phyloP scores from a whole-genome alignment of 139 green algal genomes.

The Volvox reticuliferus region DNA sequence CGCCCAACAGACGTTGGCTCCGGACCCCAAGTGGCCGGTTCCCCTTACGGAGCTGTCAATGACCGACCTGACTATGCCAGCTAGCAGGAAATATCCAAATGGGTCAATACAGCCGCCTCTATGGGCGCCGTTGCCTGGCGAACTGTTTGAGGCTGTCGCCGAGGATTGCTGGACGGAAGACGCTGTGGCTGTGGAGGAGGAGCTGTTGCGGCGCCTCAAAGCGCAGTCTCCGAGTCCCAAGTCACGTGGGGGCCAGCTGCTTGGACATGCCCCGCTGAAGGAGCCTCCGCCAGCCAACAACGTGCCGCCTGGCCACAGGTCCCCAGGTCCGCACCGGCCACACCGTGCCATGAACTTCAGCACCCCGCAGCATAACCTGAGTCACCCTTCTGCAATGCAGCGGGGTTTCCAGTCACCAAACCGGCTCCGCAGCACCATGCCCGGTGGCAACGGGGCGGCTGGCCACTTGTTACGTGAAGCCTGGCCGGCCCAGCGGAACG shows the following conservation, averaged over 20 bases:
- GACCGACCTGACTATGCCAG: background rate
- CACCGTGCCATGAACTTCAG: background rate
- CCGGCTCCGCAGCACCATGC: background rate
- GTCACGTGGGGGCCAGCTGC: background rate
- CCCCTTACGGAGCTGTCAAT: background rate
- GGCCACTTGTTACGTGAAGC: background rate
- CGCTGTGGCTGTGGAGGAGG: slow-evolving; percentile 20
- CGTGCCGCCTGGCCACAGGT: background rate
- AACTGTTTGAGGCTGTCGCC: background rate
- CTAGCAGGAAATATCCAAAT: background rate
- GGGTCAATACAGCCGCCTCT: background rate
- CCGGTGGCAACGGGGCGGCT: too few relatives aligned
- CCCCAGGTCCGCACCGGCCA: background rate
- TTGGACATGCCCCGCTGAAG: background rate
- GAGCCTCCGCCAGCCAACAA: background rate
- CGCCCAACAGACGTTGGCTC: background rate
- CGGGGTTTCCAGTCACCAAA: too few relatives aligned
- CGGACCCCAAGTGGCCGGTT: background rate
- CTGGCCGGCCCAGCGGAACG: background rate
- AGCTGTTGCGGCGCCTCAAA: slow-evolving; percentile 26
- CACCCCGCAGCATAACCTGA: background rate
- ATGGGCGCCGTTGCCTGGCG: background rate
- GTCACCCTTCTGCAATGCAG: background rate
- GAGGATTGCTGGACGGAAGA: background rate
- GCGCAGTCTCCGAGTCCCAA: background rate